Evolutionary conservation across 352 stramenopile genomes (phyloP).

Genomic region (Pythium pyrilobum): DNA sequence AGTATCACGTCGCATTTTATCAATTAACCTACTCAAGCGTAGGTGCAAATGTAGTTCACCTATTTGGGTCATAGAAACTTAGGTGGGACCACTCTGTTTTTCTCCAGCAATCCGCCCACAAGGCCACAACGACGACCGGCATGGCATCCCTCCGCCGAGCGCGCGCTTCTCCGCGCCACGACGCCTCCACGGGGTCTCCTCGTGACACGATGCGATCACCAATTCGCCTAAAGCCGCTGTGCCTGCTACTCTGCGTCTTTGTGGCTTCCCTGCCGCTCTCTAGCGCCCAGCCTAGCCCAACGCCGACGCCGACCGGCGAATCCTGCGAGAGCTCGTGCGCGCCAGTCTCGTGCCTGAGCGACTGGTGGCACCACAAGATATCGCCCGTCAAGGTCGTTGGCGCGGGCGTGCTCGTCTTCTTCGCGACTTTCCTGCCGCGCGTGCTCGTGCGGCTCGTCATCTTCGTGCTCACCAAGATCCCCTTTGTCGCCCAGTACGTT

Average conservation of each 20-base stretch:
- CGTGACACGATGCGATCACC: too few relatives aligned
- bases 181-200: too few relatives aligned
- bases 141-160: too few relatives aligned
- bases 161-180: too few relatives aligned
- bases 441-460: slow-evolving; percentile 81
- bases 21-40: too few relatives aligned
- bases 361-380: slow-evolving; percentile 45
- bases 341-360: slow-evolving; percentile 25
- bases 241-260: neutral
- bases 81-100: too few relatives aligned
- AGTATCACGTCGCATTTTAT: too few relatives aligned
- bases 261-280: neutral
- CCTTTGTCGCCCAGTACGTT: slow-evolving; percentile 77
- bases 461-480: slow-evolving; percentile 82
- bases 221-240: too few relatives aligned
- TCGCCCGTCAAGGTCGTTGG: slow-evolving; percentile 39
- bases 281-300: slow-evolving; percentile 2
- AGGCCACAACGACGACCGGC: too few relatives aligned
- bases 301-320: neutral
- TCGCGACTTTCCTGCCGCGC: slow-evolving; percentile 81
- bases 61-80: too few relatives aligned
- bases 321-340: slow-evolving; percentile 7
- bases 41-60: too few relatives aligned
- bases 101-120: too few relatives aligned
- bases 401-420: slow-evolving; percentile 78